A percentile compares a stretch with the other conserved stretches of the same genome.
Evolutionary conservation across 202 grass and related monocot species (phyloP).

Genomic region (Carex sylvatica): DNA sequence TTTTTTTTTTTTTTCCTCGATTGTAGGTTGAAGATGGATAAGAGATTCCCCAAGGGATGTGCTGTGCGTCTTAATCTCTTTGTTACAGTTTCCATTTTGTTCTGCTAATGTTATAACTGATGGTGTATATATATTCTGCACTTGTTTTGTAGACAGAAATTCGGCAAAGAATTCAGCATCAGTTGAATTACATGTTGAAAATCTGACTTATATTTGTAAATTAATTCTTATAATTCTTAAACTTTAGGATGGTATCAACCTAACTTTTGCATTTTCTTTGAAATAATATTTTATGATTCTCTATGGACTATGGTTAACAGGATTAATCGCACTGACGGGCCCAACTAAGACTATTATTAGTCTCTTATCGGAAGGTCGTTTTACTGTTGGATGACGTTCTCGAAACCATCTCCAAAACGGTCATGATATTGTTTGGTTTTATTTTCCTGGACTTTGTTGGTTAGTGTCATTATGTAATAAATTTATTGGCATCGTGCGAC

Average conservation of each 20-base stretch:
- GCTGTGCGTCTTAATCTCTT: too few species aligned
- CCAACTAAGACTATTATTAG: background rate
- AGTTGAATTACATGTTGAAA: background rate
- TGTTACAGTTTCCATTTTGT: too few species aligned
- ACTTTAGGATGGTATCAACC: background rate
- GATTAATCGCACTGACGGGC: background rate
- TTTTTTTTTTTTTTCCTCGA: too few species aligned
- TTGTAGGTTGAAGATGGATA: too few species aligned
- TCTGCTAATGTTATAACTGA: too few species aligned
- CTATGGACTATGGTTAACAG: background rate
- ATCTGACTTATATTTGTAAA: too few species aligned
- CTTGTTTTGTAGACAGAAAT: background rate
- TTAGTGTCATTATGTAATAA: too few species aligned
- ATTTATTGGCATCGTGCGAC: too few species aligned
- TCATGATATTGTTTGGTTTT: too few species aligned
- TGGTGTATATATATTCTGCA: background rate
- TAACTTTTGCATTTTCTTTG: background rate
- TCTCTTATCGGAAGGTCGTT: background rate
- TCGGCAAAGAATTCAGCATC: background rate
- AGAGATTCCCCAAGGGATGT: too few species aligned
- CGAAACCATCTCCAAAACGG: too few species aligned
- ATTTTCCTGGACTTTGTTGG: too few species aligned
- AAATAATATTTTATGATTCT: background rate
- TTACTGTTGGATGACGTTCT: background rate
- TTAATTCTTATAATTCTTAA: background rate